Base-by-base conservation (phyloP, 768 basidiomycete genomes). In the Pilatotrama ljubarskyi region DNA sequence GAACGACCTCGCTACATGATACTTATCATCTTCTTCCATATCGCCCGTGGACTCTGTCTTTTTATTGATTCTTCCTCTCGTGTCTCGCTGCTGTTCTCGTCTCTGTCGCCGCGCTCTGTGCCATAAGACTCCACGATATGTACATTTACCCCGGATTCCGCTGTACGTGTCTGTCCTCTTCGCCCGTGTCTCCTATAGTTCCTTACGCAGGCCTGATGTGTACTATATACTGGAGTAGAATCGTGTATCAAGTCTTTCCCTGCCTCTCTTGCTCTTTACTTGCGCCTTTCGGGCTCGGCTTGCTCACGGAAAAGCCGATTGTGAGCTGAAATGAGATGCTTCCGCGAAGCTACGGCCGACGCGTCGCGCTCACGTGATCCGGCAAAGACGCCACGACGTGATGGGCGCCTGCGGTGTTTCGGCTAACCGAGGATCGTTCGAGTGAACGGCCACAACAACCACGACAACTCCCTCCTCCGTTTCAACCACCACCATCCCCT, bases 321-420 rank as follows among this genome's bases (percentile, higher is more conserved):
- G 38, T 44, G 5, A 9, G 54, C 43, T 11, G 32, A 22, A 54
- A 54, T 15, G 41, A 54, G 42, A 20, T 44, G 44, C 44, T 46
- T 40, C 44, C 35, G 46, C 36, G 55, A 56, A 53, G 51, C 24
- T 42, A 20, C 25, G 7, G 51, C 35, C 38, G 22, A 42, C 55
- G 55, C 55, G 44, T 54, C 59, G 29, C 59, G 59, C 15, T 60
- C 59, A 60, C 59, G 51, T 60, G 59, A 54, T 15, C 7, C n/a
- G 47, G 24, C 51, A 22, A 44, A 37, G 26, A 24, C 40, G 54
- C 49, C 43, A 32, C 49, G 48, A 42, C 36, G 22, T 51, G 48
- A 42, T 42, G 59, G 36, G 49, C 59, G 59, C 53, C 41, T 55
- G 49, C 17, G 3, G 25, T 24, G 44, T 59, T 52, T 52, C 51